Evolutionary conservation across 2,329 filamentous ascomycete species (phyloP).

Genomic region (Ilyonectria mors-panacis): DNA sequence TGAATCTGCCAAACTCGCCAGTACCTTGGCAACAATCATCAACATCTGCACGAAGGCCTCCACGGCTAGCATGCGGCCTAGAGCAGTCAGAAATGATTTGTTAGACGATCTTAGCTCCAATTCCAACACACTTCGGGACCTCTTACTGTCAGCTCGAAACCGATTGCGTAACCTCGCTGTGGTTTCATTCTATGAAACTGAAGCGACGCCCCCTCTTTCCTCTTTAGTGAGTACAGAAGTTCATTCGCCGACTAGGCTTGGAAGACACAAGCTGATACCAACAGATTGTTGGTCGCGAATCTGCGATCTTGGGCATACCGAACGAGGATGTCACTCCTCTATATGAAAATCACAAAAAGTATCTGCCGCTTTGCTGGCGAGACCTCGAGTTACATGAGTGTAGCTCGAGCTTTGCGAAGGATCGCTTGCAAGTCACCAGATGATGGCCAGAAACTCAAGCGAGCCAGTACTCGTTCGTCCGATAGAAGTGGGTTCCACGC

Average conservation of each 20-base stretch:
- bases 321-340: slow-evolving; percentile 40
- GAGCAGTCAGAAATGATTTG: slow-evolving; percentile 41
- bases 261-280: neutral
- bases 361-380: slow-evolving; percentile 46
- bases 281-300: slow-evolving; percentile 48
- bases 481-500: neutral
- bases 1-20: slow-evolving; percentile 39
- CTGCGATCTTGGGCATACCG: slow-evolving; percentile 39
- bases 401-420: slow-evolving; percentile 39
- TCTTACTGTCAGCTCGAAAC: slow-evolving; percentile 35
- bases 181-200: slow-evolving; percentile 42
- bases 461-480: slow-evolving; percentile 2
- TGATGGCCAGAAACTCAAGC: neutral
- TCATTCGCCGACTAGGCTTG: neutral
- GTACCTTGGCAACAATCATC: slow-evolving; percentile 32
- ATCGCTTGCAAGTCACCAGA: slow-evolving; percentile 23
- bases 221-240: slow-evolving; percentile 27
- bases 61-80: slow-evolving; percentile 15
- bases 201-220: slow-evolving; percentile 29
- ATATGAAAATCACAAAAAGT: slow-evolving; percentile 43
- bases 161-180: slow-evolving; percentile 35
- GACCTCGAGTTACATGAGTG: slow-evolving; percentile 34
- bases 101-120: slow-evolving; percentile 35
- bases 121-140: slow-evolving; percentile 35
- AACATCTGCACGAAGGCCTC: slow-evolving; percentile 6